A percentile compares a stretch with the other conserved stretches of the same genome.
These are phyloP conservation scores for Nakazawaea holstii DNA, from an alignment of 805 yeast genomes.

Conservation along the genomic window DNA sequence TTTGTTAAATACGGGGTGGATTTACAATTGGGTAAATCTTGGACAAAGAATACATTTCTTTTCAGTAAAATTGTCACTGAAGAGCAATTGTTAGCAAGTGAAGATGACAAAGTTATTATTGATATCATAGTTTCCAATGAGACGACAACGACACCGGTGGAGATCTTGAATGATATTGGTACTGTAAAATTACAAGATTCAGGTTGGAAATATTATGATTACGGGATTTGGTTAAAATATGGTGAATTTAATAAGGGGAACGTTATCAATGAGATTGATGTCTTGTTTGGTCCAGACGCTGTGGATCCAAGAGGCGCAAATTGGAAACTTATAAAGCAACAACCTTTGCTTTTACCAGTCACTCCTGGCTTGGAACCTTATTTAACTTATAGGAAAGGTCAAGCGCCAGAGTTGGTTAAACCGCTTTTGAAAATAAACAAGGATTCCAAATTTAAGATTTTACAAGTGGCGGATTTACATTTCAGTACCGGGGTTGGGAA, in stretches of 20 bases:
- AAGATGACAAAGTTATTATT: constrained; percentile 28
- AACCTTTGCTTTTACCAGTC: constrained; percentile 16
- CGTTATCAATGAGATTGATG: constrained; percentile 55
- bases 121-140: constrained; percentile 34
- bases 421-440: constrained; percentile 31
- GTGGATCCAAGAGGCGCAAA: constrained; percentile 65
- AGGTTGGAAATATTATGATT: constrained; percentile 42
- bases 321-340: constrained; percentile 42
- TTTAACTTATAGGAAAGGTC: constrained; percentile 11
- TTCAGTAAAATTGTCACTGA: constrained; percentile 19
- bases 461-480: constrained; percentile 91
- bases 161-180: constrained; percentile 19
- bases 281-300: constrained; percentile 68
- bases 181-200: constrained; percentile 25
- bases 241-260: constrained; percentile 30
- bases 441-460: constrained; percentile 60
- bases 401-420: constrained; percentile 12
- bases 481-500: constrained; percentile 78
- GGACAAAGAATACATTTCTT: constrained; percentile 37
- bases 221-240: constrained; percentile 58
- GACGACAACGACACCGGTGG: constrained; percentile 29
- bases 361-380: constrained; percentile 8
- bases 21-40: constrained; percentile 35
- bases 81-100: constrained; percentile 8
- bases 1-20: constrained; percentile 47